Percentiles rank a stretch among this genome's conserved stretches.
Conservation (phyloP, 345 rosid genomes). For the Eucalyptus sp. region DNA sequence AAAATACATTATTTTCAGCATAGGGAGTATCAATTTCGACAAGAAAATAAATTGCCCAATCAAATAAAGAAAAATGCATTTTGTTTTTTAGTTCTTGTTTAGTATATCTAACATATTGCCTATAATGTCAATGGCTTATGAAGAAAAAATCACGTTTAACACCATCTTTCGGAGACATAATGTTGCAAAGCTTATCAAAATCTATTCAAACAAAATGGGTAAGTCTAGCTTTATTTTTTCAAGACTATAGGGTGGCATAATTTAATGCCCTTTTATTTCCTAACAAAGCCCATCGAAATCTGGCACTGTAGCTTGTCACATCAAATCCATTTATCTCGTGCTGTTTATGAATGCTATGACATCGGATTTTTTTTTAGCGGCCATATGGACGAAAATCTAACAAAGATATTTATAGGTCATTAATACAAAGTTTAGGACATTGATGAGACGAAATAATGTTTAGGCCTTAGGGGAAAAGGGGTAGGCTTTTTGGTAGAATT, state of each 20-base stretch:
- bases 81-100: no score
- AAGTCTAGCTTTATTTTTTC: neutral
- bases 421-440: neutral
- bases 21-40: neutral
- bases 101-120: neutral
- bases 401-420: neutral
- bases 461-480: neutral
- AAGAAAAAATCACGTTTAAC: neutral
- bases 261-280: neutral
- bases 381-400: neutral
- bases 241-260: neutral
- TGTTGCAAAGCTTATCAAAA: neutral
- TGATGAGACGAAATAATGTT: neutral
- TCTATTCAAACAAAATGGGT: neutral
- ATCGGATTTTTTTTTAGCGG: neutral
- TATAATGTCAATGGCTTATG: neutral
- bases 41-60: neutral
- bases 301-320: neutral
- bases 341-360: neutral
- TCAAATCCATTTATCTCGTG: neutral
- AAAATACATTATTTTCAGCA: no score
- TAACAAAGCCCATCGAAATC: neutral
- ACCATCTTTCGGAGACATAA: neutral
- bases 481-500: neutral
- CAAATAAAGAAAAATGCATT: no score